Conservation (phyloP, 768 basidiomycete species). For the Suillus tomentosus region DNA sequence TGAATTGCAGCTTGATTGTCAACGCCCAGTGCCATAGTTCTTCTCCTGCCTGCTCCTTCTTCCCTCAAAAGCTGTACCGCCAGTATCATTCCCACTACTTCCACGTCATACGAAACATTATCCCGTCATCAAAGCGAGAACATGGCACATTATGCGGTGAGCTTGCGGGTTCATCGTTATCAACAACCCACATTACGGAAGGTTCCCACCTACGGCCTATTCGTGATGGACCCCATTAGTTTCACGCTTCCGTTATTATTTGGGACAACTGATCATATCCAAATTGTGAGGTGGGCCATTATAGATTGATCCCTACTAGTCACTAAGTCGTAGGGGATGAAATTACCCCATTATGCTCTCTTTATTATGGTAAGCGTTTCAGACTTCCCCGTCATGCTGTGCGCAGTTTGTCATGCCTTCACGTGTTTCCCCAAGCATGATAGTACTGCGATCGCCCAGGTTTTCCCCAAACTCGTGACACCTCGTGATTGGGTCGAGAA, state of each 20-base stretch:
- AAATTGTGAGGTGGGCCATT: background rate
- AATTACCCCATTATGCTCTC: background rate
- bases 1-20: no score
- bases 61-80: no score
- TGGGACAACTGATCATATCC: background rate
- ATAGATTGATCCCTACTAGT: background rate
- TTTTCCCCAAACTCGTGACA: slow-evolving; percentile 1
- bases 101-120: no score
- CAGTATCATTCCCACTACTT: no score
- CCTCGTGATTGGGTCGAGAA: slow-evolving; percentile 1
- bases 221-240: background rate
- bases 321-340: background rate
- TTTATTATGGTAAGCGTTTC: background rate
- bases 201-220: background rate
- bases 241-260: background rate
- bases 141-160: background rate
- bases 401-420: background rate
- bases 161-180: background rate
- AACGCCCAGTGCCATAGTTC: no score
- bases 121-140: background rate
- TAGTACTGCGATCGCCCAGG: background rate
- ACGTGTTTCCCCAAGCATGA: background rate
- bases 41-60: no score
- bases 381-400: background rate
- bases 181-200: background rate